These are phyloP conservation scores for Clarireedia hainanense DNA, from an alignment of 2,329 filamentous ascomycete species.

Conservation along the genomic window DNA sequence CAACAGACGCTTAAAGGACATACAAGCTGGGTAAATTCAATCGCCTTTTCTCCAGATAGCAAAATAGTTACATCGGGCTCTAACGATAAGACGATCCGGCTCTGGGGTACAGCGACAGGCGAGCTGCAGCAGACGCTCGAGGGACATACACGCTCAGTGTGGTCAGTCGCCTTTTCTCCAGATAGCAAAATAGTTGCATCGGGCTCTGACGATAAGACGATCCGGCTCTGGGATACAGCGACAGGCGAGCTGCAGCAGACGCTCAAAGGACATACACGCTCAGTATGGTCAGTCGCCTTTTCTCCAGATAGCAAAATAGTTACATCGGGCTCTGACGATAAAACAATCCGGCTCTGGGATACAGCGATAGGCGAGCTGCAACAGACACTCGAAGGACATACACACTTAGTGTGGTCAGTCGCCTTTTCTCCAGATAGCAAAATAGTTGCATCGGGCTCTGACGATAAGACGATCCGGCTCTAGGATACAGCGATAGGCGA, in stretches of 20 bases:
- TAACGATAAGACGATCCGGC: neutral
- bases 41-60: neutral
- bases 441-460: neutral
- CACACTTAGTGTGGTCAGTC: neutral
- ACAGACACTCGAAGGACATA: neutral
- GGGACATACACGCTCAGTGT: neutral
- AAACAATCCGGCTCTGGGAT: neutral
- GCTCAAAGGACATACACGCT: no score
- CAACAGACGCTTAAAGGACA: neutral
- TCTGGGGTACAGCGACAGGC: neutral
- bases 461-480: neutral
- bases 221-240: neutral
- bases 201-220: neutral
- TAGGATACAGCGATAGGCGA: neutral
- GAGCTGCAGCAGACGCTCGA: neutral
- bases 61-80: neutral
- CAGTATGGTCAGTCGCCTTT: no score
- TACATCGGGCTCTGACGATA: no score
- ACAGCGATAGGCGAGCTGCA: no score
- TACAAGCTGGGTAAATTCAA: no score
- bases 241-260: no score
- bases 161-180: neutral
- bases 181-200: neutral
- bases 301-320: no score
- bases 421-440: neutral